Evolutionary conservation across 2,329 filamentous ascomycete species (phyloP).

Genomic region (Thelonectria blattea): DNA sequence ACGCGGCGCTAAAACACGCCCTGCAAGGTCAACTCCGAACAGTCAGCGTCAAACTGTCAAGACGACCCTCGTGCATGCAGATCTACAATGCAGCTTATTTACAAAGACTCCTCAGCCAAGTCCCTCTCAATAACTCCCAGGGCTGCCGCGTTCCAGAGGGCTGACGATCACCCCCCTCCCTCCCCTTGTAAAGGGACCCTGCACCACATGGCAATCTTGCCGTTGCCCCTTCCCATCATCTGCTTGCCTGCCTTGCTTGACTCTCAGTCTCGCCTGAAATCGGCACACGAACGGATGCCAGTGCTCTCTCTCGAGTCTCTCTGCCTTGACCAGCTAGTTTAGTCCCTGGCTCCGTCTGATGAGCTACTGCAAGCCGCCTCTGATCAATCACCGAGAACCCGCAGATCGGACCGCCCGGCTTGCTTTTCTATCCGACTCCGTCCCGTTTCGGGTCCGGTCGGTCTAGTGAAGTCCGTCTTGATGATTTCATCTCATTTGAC

Average conservation of each 20-base stretch:
- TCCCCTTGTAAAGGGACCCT: background rate
- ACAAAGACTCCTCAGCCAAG: too few species aligned
- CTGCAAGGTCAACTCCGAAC: background rate
- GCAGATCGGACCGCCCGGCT: background rate
- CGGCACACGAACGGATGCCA: background rate
- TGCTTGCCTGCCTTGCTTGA: too few species aligned
- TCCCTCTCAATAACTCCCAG: too few species aligned
- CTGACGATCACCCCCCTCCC: background rate
- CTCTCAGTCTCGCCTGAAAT: background rate
- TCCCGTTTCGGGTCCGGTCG: background rate
- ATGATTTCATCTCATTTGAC: background rate
- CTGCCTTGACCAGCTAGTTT: background rate
- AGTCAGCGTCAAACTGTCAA: background rate
- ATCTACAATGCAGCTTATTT: background rate
- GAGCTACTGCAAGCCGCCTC: background rate
- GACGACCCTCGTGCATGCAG: background rate
- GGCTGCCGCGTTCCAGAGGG: background rate
- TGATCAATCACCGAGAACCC: background rate
- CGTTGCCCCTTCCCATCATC: too few species aligned
- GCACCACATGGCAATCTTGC: slow-evolving; percentile 7
- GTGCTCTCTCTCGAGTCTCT: too few species aligned
- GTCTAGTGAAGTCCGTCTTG: background rate
- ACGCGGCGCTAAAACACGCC: background rate
- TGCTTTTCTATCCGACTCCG: background rate
- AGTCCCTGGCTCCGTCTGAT: background rate